A percentile compares a stretch with the other conserved stretches of the same genome.
phyloP scores from a whole-genome alignment of 1,284 basidiomycete genomes.

The Flammula alnicola region DNA sequence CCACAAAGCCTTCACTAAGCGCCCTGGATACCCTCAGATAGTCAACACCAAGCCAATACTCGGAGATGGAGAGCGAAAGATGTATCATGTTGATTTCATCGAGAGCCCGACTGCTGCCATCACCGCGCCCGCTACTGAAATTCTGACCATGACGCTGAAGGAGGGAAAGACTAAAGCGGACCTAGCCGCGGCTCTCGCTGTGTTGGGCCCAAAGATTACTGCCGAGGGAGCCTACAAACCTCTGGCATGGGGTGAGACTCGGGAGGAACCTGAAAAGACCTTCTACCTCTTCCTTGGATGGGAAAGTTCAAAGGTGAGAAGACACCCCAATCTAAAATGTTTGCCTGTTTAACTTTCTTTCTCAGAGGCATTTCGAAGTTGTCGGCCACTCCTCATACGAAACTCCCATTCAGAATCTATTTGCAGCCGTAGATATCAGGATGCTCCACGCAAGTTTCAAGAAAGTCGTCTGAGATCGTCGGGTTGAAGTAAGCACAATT shows the following conservation, averaged over 20 bases:
- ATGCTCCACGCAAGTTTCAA: slow-evolving; percentile 11
- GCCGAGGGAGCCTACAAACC: slow-evolving; percentile 20
- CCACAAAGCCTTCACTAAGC: slow-evolving; percentile 25
- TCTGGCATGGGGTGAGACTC: slow-evolving; percentile 21
- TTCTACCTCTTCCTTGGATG: slow-evolving; percentile 30
- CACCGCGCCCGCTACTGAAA: slow-evolving; percentile 25
- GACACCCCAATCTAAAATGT: background rate
- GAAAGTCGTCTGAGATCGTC: too few relatives aligned
- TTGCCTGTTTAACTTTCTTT: background rate
- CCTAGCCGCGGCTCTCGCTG: slow-evolving; percentile 9
- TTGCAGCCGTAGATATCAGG: slow-evolving; percentile 4
- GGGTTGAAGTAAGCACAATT: too few relatives aligned
- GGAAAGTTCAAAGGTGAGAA: slow-evolving; percentile 28
- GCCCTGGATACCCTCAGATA: slow-evolving; percentile 23
- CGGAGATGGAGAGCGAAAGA: slow-evolving; percentile 15
- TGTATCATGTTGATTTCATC: slow-evolving; percentile 22
- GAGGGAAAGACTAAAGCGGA: slow-evolving; percentile 24
- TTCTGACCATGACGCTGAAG: slow-evolving; percentile 28
- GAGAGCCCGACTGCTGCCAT: slow-evolving; percentile 21
- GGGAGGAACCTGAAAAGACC: slow-evolving; percentile 23
- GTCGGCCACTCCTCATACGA: slow-evolving; percentile 4
- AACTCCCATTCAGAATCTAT: slow-evolving; percentile 6
- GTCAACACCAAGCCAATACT: slow-evolving; percentile 22
- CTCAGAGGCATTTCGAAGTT: background rate
- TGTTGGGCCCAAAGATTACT: slow-evolving; percentile 11